A percentile compares a stretch with the other conserved stretches of the same genome.
These are phyloP conservation scores for Penium margaritaceum DNA, from an alignment of 139 green algal species.

Conservation along the genomic window DNA sequence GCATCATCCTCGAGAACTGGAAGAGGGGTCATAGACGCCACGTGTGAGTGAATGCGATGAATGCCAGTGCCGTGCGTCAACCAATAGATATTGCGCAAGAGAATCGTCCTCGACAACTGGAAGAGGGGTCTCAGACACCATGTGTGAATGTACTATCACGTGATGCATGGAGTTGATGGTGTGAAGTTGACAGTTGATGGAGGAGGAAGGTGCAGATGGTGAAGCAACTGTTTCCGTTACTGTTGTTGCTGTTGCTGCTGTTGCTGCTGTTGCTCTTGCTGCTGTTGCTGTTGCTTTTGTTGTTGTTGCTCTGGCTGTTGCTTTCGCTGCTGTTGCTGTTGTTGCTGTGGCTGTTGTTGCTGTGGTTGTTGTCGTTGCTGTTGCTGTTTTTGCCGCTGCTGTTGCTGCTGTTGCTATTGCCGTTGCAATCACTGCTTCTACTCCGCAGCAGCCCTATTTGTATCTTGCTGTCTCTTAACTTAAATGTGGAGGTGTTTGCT, in stretches of 20 bases:
- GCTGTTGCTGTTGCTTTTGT: background rate
- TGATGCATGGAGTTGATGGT: background rate
- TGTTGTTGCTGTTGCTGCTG: background rate
- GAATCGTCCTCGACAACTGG: too few species aligned
- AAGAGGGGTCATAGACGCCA: conserved; percentile 43
- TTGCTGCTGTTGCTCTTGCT: background rate
- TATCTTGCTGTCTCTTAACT: too few species aligned
- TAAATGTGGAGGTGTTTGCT: too few species aligned
- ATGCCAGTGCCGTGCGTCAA: background rate
- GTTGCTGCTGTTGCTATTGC: too few species aligned
- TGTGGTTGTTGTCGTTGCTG: too few species aligned
- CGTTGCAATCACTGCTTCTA: too few species aligned
- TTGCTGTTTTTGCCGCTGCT: too few species aligned
- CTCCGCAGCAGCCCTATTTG: too few species aligned
- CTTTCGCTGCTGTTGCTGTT: too few species aligned
- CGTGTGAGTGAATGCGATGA: conserved; percentile 50
- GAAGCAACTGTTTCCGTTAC: background rate
- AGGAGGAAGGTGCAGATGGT: background rate
- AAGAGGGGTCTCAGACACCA: too few species aligned
- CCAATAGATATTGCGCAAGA: background rate
- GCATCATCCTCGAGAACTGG: conserved; percentile 62
- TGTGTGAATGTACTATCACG: background rate
- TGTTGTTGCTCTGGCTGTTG: background rate
- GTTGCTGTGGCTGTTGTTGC: too few species aligned
- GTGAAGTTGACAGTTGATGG: background rate